phyloP scores from a whole-genome alignment of 768 basidiomycete genomes.

The Lactarius tabidus region DNA sequence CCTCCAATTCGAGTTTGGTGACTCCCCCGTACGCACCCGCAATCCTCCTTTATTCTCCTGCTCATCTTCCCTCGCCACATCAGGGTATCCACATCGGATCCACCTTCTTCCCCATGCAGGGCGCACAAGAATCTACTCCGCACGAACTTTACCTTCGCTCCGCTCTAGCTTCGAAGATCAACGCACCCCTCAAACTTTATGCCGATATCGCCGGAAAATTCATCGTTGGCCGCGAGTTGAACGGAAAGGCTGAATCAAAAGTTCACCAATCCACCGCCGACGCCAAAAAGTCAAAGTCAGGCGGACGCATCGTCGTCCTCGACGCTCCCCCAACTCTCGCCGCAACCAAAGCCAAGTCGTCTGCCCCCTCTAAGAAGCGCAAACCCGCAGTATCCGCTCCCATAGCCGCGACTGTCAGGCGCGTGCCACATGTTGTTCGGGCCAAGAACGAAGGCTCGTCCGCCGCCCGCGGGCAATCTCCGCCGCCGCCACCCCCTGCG shows the following conservation, averaged over 20 bases:
- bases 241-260: conserved; percentile 38
- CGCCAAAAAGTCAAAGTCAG: conserved; percentile 43
- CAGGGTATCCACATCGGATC: conserved; percentile 58
- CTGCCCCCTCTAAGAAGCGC: conserved; percentile 25
- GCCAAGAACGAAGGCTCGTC: conserved; percentile 29
- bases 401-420: conserved; percentile 15
- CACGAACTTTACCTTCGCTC: conserved; percentile 75
- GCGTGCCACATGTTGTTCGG: conserved; percentile 19
- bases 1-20: conserved; percentile 61
- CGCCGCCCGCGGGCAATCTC: conserved; percentile 32
- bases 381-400: conserved; percentile 8
- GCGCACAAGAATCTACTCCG: conserved; percentile 47
- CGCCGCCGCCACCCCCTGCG: conserved; percentile 26
- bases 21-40: conserved; percentile 47
- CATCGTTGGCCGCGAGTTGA: conserved; percentile 59
- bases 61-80: background rate
- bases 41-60: background rate
- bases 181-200: conserved; percentile 64
- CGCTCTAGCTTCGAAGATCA: conserved; percentile 52
- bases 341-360: conserved; percentile 35
- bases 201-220: conserved; percentile 75
- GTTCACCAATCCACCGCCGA: conserved; percentile 37
- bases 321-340: conserved; percentile 35
- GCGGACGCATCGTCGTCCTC: conserved; percentile 44
- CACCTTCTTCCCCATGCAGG: conserved; percentile 56